A percentile compares a stretch with the other conserved stretches of the same genome.
Evolutionary conservation across 345 rosid species (phyloP).

Genomic region (Salix viminalis): DNA sequence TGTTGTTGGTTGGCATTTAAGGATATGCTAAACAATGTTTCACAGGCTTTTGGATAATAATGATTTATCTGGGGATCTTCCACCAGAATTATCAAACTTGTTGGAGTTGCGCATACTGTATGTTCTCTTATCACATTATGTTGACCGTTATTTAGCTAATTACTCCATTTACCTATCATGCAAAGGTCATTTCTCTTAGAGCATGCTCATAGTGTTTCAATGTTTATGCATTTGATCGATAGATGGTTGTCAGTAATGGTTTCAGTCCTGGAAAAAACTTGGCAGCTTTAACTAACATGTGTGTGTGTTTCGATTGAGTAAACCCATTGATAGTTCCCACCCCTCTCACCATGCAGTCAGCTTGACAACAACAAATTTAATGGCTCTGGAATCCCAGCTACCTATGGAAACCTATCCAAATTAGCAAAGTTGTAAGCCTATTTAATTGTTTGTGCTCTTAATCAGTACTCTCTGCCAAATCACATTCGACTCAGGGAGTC

Average conservation of each 20-base stretch:
- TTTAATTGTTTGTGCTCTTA: too few species aligned
- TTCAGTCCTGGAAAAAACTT: too few species aligned
- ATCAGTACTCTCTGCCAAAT: not conserved
- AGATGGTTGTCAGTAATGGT: too few species aligned
- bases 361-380: conserved; percentile 77
- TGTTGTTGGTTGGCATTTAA: too few species aligned
- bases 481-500: not conserved
- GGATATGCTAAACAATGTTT: not conserved
- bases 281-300: not conserved
- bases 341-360: conserved; percentile 48
- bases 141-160: not conserved
- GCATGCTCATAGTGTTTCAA: too few species aligned
- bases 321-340: too few species aligned
- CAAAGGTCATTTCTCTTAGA: not conserved
- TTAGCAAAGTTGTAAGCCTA: conserved; percentile 57
- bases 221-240: too few species aligned
- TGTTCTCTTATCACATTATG: conserved; percentile 10
- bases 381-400: conserved; percentile 60
- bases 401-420: conserved; percentile 52
- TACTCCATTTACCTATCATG: not conserved
- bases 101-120: conserved; percentile 69
- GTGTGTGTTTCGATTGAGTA: not conserved
- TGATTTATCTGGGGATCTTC: conserved; percentile 66
- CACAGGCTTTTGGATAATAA: conserved; percentile 78
- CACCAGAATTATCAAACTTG: conserved; percentile 54